A percentile compares a stretch with the other conserved stretches of the same genome.
Conservation (phyloP, 2,329 filamentous ascomycete species). For the Cladophialophora psammophila region DNA sequence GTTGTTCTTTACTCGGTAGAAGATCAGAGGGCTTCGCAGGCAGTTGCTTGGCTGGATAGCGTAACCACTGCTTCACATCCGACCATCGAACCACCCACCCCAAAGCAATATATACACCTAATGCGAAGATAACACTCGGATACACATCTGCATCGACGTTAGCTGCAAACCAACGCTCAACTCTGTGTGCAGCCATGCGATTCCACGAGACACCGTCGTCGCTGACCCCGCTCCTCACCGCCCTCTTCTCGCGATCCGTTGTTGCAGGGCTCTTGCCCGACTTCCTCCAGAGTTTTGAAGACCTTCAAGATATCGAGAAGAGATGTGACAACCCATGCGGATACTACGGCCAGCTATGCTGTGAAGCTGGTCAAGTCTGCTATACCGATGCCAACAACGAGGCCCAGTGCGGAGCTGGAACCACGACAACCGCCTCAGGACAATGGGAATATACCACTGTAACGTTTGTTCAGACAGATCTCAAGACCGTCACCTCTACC, state of each 20-base stretch:
- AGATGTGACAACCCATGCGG: conserved; percentile 60
- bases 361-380: conserved; percentile 55
- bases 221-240: conserved; percentile 28
- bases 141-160: conserved; percentile 15
- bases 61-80: conserved; percentile 4
- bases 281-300: conserved; percentile 35
- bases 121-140: conserved; percentile 24
- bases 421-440: conserved; percentile 40
- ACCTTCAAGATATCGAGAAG: conserved; percentile 38
- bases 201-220: conserved; percentile 26
- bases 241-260: conserved; percentile 31
- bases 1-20: neutral
- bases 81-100: neutral
- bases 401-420: conserved; percentile 54
- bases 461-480: conserved; percentile 63
- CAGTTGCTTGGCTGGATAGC: neutral
- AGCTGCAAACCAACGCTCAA: conserved; percentile 2
- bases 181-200: conserved; percentile 33
- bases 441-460: conserved; percentile 65
- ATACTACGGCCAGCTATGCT: conserved; percentile 61
- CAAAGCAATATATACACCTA: conserved; percentile 7
- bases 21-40: neutral
- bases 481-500: conserved; percentile 61
- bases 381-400: conserved; percentile 58
- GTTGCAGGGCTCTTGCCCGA: conserved; percentile 40